These are phyloP conservation scores for Colletotrichum tabaci DNA, from an alignment of 2,329 filamentous ascomycete species.

Conservation along the genomic window DNA sequence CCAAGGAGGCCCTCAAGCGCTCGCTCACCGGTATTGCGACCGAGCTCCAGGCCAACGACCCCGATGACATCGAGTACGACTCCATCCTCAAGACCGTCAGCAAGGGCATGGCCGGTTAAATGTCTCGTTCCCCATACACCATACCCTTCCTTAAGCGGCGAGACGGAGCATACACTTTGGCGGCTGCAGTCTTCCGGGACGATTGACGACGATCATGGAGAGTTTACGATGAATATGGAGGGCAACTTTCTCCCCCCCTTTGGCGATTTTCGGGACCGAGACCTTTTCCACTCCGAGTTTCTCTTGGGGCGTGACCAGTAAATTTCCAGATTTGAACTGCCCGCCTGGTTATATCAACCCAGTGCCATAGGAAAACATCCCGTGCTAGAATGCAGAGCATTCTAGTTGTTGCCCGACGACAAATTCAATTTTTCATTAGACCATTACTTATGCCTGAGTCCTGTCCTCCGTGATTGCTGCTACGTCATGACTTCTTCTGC, in stretches of 20 bases:
- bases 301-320: slow-evolving; percentile 49
- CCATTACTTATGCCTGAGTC: slow-evolving; percentile 30
- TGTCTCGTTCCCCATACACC: slow-evolving; percentile 25
- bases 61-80: slow-evolving; percentile 85
- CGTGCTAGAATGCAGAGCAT: slow-evolving; percentile 50
- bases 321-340: slow-evolving; percentile 52
- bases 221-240: slow-evolving; percentile 45
- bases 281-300: slow-evolving; percentile 42
- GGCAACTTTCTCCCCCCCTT: slow-evolving; percentile 42
- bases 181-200: slow-evolving; percentile 45
- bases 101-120: slow-evolving; percentile 71
- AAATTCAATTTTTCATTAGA: slow-evolving; percentile 41
- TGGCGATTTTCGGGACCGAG: slow-evolving; percentile 38
- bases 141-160: slow-evolving; percentile 34
- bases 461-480: slow-evolving; percentile 1
- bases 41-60: slow-evolving; percentile 88
- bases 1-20: slow-evolving; percentile 89
- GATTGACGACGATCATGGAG: slow-evolving; percentile 47
- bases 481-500: slow-evolving; percentile 51
- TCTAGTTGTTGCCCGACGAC: slow-evolving; percentile 44
- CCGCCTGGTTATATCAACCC: slow-evolving; percentile 50
- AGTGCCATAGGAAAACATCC: slow-evolving; percentile 47
- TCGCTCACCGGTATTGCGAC: slow-evolving; percentile 80
- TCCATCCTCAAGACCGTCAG: slow-evolving; percentile 77
- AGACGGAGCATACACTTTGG: slow-evolving; percentile 45